These are phyloP conservation scores for Scheffersomyces titani DNA, from an alignment of 1,139 yeast genomes.

Conservation along the genomic window DNA sequence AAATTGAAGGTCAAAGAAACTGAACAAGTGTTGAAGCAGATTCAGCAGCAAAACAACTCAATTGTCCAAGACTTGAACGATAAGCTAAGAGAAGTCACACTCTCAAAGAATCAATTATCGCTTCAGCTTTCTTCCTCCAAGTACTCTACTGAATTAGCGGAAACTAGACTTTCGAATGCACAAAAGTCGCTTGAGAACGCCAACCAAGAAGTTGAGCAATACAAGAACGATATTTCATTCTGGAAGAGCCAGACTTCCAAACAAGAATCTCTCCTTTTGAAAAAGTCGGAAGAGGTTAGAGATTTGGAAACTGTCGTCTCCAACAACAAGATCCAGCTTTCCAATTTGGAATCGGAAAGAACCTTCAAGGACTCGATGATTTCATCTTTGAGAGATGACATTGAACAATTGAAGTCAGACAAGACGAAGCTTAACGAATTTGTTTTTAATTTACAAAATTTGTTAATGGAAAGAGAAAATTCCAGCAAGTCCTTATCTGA, in stretches of 20 bases:
- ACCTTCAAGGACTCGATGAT: slow-evolving; percentile 52
- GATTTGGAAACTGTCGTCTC: slow-evolving; percentile 56
- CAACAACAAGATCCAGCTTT: slow-evolving; percentile 46
- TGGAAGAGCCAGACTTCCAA: slow-evolving; percentile 57
- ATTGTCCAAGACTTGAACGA: slow-evolving; percentile 26
- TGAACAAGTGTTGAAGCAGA: slow-evolving; percentile 30
- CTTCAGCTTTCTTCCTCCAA: slow-evolving; percentile 30
- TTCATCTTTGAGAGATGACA: slow-evolving; percentile 55
- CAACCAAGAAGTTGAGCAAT: slow-evolving; percentile 23
- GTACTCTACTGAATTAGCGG: slow-evolving; percentile 36
- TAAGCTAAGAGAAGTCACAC: slow-evolving; percentile 26
- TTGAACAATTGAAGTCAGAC: slow-evolving; percentile 56
- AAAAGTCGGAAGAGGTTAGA: slow-evolving; percentile 58
- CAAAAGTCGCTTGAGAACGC: slow-evolving; percentile 27
- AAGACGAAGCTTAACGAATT: slow-evolving; percentile 59
- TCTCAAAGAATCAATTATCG: slow-evolving; percentile 32
- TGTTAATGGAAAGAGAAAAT: slow-evolving; percentile 64
- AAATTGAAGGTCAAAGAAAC: slow-evolving; percentile 28
- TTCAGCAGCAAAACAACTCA: slow-evolving; percentile 27
- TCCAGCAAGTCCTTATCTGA: slow-evolving; percentile 52
- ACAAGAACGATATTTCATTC: slow-evolving; percentile 24
- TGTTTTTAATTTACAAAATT: slow-evolving; percentile 60
- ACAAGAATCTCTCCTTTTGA: slow-evolving; percentile 55
- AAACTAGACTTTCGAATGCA: slow-evolving; percentile 31
- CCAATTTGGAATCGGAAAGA: slow-evolving; percentile 58